Conservation (phyloP, 805 yeast species). For the Zygotorulaspora sp. region DNA sequence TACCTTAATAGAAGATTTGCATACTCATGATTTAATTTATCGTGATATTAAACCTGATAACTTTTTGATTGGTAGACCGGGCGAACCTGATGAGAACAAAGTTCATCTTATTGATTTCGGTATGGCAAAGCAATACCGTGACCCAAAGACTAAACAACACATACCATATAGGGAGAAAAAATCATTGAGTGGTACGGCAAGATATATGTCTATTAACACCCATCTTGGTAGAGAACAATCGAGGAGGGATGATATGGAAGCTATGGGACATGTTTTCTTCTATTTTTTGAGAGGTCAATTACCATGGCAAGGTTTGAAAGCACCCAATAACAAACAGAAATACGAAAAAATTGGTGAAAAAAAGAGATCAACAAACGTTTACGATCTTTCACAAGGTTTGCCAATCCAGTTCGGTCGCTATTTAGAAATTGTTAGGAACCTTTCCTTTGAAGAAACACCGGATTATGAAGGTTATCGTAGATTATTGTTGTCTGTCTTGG, state of each 20-base stretch:
- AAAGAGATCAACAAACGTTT: slow-evolving; percentile 83
- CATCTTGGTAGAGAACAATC: slow-evolving; percentile 96
- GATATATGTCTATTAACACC: slow-evolving; percentile 97
- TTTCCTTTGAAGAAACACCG: slow-evolving; percentile 90
- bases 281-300: slow-evolving; percentile 89
- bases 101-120: slow-evolving; percentile 95
- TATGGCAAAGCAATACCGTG: slow-evolving; percentile 97
- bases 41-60: slow-evolving; percentile 98
- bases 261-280: slow-evolving; percentile 93
- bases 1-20: slow-evolving; percentile 76
- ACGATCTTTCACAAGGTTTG: slow-evolving; percentile 79
- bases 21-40: slow-evolving; percentile 84
- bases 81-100: slow-evolving; percentile 73
- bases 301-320: slow-evolving; percentile 99
- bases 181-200: slow-evolving; percentile 94
- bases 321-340: slow-evolving; percentile 95
- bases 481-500: slow-evolving; percentile 72
- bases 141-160: slow-evolving; percentile 91
- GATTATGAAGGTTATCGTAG: slow-evolving; percentile 84
- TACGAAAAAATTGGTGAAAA: slow-evolving; percentile 97
- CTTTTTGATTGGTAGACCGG: slow-evolving; percentile 87
- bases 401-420: slow-evolving; percentile 94
- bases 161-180: slow-evolving; percentile 96
- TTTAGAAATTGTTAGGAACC: slow-evolving; percentile 78
- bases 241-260: slow-evolving; percentile 94